Base-by-base conservation (phyloP, 352 stramenopile species). In the Peronospora farinosa region DNA sequence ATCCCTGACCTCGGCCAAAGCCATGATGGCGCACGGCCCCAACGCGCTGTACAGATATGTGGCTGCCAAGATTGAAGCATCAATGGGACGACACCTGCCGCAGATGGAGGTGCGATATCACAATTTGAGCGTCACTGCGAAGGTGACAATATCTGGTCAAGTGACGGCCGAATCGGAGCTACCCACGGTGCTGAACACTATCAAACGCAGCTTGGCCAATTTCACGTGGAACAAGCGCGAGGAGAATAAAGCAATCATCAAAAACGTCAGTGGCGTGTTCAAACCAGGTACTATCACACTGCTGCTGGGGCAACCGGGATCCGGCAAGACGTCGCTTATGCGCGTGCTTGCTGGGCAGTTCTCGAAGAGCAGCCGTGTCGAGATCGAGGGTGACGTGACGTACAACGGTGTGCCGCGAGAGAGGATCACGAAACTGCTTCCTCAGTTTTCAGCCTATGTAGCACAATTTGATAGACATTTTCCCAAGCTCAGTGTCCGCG, bases 71-170 rank as follows among this genome's bases (percentile, higher is more conserved):
- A 37, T 84, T 2, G 63, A 84, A 48, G 42, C 47, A 1, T 48
- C 75, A 13, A 36, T 78, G 15, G 72, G 72, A 13, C 41, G 47
- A 16, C 53, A 58, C 3, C 63, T 86, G 32, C 75, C 72, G 2
- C 71, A 84, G 43, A 72, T 83, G 54, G 75, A 86, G 45, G 63
- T 86, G 28, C 75, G 69, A 21, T 81, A 84, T 47, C 50, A 57
- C 1, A 35, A 86, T 44, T 33, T 86, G 39, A 72, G 65, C 9
- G 41, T 83, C 28, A 65, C 65, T n/a, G 75, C 72, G 0, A 57
- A 86, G 25, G 60, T 72, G 8, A 63, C 56, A 2, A 54, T 71
- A 8, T 52, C 66, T 10, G 58, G 51, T 28, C 55, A 74, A 44
- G 48, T 56, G 25, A 43, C 40, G 2, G 44, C 23, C 27, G 50